A percentile compares a stretch with the other conserved stretches of the same genome.
phyloP scores from a whole-genome alignment of 345 rosid species.

The Dipteronia dyeriana region DNA sequence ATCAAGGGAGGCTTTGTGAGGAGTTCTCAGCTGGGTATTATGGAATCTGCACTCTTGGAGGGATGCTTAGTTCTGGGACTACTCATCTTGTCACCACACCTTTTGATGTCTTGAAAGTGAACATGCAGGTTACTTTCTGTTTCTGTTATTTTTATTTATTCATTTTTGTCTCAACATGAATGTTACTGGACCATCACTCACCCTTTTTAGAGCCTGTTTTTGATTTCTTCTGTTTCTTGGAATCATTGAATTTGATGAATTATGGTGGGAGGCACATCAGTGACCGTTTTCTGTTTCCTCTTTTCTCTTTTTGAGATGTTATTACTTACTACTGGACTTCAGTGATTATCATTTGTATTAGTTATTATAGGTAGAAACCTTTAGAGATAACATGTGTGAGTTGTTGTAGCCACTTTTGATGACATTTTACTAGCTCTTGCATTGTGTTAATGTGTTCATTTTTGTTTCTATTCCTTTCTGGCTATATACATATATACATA shows the following conservation, averaged over 20 bases:
- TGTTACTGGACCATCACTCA: not conserved
- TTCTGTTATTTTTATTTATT: not conserved
- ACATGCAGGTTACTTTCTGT: constrained; percentile 51
- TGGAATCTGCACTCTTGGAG: constrained; percentile 51
- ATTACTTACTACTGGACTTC: not conserved
- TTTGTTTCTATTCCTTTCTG: not conserved
- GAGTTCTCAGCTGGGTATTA: constrained; percentile 53
- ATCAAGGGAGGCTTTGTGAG: constrained; percentile 22
- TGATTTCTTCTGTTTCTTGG: not conserved
- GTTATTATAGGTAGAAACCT: too few species aligned
- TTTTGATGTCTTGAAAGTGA: constrained; percentile 65
- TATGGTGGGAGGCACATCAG: not conserved
- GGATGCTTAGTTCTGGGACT: constrained; percentile 66
- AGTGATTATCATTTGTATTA: not conserved
- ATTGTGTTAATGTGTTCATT: not conserved
- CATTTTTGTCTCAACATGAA: not conserved
- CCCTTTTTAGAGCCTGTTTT: not conserved
- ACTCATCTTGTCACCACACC: constrained; percentile 64
- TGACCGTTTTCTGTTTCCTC: too few species aligned
- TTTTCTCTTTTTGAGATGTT: not conserved
- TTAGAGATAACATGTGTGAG: too few species aligned
- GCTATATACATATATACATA: not conserved
- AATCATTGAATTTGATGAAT: not conserved
- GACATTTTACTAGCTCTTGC: not conserved
- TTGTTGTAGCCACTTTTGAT: not conserved